Conservation (phyloP, 2,329 filamentous ascomycete species). For the Cladophialophora bantiana region DNA sequence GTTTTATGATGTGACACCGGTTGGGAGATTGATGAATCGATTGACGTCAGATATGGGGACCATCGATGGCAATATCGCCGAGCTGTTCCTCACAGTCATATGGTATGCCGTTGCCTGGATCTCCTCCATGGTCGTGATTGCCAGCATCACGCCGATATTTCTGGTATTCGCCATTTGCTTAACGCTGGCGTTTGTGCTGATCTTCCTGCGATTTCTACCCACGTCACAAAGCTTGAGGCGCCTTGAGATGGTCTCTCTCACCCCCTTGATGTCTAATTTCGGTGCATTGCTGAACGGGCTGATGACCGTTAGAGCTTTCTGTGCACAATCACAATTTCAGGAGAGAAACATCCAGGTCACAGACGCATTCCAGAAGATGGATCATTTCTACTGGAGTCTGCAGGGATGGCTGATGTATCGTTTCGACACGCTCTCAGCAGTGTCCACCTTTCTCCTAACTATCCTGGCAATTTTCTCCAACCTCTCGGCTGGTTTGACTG, state of each 20-base stretch:
- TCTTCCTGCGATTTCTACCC: conserved; percentile 80
- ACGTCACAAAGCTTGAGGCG: conserved; percentile 82
- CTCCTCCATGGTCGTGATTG: conserved; percentile 78
- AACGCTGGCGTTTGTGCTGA: conserved; percentile 71
- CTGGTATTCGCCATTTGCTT: conserved; percentile 74
- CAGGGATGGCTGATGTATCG: conserved; percentile 85
- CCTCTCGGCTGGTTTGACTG: conserved; percentile 79
- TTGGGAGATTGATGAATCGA: conserved; percentile 89
- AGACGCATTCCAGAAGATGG: conserved; percentile 90
- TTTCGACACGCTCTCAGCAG: conserved; percentile 74
- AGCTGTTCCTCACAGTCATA: conserved; percentile 73
- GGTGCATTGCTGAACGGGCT: conserved; percentile 85
- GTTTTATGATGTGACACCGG: conserved; percentile 89
- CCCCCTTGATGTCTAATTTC: conserved; percentile 90
- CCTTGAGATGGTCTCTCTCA: conserved; percentile 88
- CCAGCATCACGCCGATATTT: conserved; percentile 77
- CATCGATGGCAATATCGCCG: conserved; percentile 83
- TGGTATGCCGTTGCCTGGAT: conserved; percentile 75
- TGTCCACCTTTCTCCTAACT: conserved; percentile 76
- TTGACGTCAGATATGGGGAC: conserved; percentile 90
- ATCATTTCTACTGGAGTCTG: conserved; percentile 93
- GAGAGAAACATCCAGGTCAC: conserved; percentile 79
- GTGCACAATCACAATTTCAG: conserved; percentile 79
- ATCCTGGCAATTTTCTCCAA: conserved; percentile 75
- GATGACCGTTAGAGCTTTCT: conserved; percentile 84